These are phyloP conservation scores for Diaporthe vaccinii DNA, from an alignment of 2,329 filamentous ascomycete species.

Conservation along the genomic window DNA sequence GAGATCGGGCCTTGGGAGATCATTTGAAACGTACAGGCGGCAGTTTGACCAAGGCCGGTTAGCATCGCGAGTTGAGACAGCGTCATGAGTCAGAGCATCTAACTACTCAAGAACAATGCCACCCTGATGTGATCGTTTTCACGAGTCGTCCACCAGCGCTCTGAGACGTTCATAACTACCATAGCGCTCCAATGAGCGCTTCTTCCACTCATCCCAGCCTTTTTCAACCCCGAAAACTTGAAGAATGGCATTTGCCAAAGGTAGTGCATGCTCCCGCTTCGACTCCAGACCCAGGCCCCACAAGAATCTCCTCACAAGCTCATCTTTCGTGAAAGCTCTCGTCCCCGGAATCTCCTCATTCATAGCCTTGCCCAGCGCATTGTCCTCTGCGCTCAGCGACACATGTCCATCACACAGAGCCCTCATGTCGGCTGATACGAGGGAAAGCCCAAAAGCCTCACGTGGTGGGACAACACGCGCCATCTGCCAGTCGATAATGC, in stretches of 20 bases:
- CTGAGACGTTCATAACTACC: neutral
- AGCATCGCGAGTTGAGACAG: neutral
- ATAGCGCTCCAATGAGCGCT: neutral
- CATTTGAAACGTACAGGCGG: neutral
- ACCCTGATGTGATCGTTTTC: neutral
- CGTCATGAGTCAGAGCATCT: too few relatives aligned
- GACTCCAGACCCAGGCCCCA: neutral
- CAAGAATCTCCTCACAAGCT: neutral
- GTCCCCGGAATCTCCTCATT: too few relatives aligned
- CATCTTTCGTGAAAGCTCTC: neutral
- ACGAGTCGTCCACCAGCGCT: neutral
- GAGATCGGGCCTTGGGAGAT: neutral
- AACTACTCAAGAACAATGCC: too few relatives aligned
- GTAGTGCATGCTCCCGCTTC: neutral
- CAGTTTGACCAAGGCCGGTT: neutral
- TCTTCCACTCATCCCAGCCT: neutral
- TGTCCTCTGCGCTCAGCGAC: neutral
- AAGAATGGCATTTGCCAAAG: neutral
- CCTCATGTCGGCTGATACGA: neutral
- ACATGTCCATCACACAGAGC: neutral
- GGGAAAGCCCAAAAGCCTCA: neutral
- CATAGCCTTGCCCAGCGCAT: neutral
- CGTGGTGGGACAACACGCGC: neutral
- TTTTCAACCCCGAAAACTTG: neutral
- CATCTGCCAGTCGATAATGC: slow-evolving; percentile 59